Percentiles rank a stretch among this genome's conserved stretches.
Conservation (phyloP, 768 basidiomycete genomes). For the Punctularia strigosozonata region DNA sequence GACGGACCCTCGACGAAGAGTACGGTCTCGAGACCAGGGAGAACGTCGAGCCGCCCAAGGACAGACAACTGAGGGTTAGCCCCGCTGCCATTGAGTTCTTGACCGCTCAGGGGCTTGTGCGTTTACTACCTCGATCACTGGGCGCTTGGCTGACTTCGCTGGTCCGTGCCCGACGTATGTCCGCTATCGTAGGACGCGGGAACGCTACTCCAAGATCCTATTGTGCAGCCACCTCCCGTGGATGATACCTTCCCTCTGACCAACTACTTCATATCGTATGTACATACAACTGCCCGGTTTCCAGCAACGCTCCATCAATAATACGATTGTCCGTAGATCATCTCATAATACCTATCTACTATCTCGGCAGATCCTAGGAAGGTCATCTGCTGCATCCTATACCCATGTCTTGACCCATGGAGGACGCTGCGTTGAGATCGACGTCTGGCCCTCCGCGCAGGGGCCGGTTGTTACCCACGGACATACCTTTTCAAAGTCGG, state of each 20-base stretch:
- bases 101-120: constrained; percentile 19
- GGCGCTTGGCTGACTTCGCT: background rate
- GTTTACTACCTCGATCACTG: constrained; percentile 1
- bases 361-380: constrained; percentile 43
- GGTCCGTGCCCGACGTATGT: background rate
- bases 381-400: constrained; percentile 41
- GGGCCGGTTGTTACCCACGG: constrained; percentile 53
- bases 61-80: constrained; percentile 14
- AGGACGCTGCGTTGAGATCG: constrained; percentile 54
- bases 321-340: constrained; percentile 25
- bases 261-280: constrained; percentile 42
- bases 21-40: background rate
- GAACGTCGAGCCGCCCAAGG: background rate
- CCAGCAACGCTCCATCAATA: background rate
- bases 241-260: constrained; percentile 37
- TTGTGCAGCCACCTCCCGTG: constrained; percentile 18
- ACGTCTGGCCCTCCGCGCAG: constrained; percentile 48
- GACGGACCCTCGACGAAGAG: background rate
- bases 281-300: background rate
- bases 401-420: constrained; percentile 38
- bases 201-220: constrained; percentile 24
- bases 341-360: constrained; percentile 61
- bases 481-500: constrained; percentile 40
- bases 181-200: constrained; percentile 19
- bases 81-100: constrained; percentile 25